Evolutionary conservation across 192 early-diverging fungal species (phyloP).

Genomic region (Linnemannia zychae): DNA sequence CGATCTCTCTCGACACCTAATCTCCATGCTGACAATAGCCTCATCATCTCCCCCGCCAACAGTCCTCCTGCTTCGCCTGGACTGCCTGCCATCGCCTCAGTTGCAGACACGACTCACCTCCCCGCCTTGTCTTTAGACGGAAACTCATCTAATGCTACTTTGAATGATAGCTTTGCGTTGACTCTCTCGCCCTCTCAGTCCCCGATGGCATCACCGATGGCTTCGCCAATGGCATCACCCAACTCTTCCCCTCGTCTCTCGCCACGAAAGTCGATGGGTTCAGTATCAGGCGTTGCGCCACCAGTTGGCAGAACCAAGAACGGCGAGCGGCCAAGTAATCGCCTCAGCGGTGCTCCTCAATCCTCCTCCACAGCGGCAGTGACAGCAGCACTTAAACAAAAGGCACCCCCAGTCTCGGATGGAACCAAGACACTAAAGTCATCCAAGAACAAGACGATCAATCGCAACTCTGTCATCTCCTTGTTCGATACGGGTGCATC

Average conservation of each 20-base stretch:
- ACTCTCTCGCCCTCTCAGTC: conserved; percentile 23
- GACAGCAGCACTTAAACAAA: conserved; percentile 4
- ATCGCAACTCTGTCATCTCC: conserved; percentile 26
- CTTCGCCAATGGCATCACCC: conserved; percentile 33
- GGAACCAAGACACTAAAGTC: conserved; percentile 35
- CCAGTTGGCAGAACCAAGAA: conserved; percentile 2
- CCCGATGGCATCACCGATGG: conserved; percentile 24
- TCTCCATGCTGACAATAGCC: conserved; percentile 33
- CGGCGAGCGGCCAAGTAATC: conserved; percentile 17
- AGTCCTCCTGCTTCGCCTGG: conserved; percentile 44
- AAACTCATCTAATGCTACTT: background rate
- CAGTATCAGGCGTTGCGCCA: conserved; percentile 5
- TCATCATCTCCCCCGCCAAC: conserved; percentile 36
- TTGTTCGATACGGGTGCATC: conserved; percentile 40
- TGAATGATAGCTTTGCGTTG: background rate
- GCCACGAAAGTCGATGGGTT: conserved; percentile 7
- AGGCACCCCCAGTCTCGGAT: conserved; percentile 13
- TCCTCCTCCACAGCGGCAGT: background rate
- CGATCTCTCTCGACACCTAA: conserved; percentile 51
- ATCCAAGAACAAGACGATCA: conserved; percentile 43
- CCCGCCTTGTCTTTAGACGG: conserved; percentile 15
- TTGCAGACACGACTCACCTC: background rate
- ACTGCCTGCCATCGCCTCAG: conserved; percentile 25
- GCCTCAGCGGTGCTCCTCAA: background rate
- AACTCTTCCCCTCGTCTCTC: conserved; percentile 29